Conservation (phyloP, 192 early-diverging fungal species). For the Coemansia sp. region DNA sequence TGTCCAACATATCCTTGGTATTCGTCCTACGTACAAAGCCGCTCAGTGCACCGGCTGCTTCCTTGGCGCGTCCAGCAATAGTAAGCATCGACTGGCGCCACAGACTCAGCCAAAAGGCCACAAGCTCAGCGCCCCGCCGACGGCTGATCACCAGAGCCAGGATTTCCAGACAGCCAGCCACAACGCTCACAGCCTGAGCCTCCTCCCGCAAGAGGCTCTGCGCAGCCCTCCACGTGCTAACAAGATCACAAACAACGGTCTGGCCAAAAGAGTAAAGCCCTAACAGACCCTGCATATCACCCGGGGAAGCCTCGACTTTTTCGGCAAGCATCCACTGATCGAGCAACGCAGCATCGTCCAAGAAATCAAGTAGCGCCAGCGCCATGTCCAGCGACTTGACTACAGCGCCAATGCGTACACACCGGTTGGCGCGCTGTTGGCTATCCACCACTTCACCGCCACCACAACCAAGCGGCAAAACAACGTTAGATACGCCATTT, state of each 20-base stretch:
- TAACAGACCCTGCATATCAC: not conserved
- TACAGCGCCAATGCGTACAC: not conserved
- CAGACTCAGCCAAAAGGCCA: slow-evolving; percentile 29
- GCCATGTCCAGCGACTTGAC: slow-evolving; percentile 9
- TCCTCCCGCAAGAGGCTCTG: not conserved
- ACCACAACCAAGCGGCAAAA: not conserved
- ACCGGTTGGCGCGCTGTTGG: slow-evolving; percentile 4
- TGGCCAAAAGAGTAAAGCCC: slow-evolving; percentile 6
- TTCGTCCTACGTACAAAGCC: slow-evolving; percentile 2
- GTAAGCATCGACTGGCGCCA: slow-evolving; percentile 21
- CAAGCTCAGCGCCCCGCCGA: not conserved
- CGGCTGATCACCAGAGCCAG: not conserved
- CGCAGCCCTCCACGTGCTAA: slow-evolving; percentile 1
- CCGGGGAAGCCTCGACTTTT: not conserved
- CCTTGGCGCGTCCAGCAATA: not conserved
- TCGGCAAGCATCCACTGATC: slow-evolving; percentile 9
- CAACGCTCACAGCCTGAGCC: not conserved
- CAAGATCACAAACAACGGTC: slow-evolving; percentile 16
- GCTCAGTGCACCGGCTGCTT: not conserved
- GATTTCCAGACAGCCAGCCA: not conserved
- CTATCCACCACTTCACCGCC: not conserved
- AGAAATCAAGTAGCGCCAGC: not conserved
- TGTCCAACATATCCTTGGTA: not conserved
- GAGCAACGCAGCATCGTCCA: not conserved
- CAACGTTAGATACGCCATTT: slow-evolving; percentile 1